A percentile compares a stretch with the other conserved stretches of the same genome.
Evolutionary conservation across 176 grass and related monocot genomes (phyloP).

Genomic region (Melocanna baccifera): DNA sequence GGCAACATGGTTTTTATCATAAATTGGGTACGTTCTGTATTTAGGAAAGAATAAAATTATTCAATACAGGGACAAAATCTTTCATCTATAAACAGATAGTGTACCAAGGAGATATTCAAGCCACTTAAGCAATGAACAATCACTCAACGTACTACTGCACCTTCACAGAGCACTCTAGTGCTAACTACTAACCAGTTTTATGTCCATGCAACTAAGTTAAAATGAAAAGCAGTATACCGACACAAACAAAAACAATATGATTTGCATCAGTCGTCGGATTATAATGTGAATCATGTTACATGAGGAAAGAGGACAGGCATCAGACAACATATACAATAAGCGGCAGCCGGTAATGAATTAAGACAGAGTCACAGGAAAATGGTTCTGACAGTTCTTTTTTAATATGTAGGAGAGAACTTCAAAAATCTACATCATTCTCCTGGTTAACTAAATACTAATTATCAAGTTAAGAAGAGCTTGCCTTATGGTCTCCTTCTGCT

Average conservation of each 20-base stretch:
- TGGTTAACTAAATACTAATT: not conserved
- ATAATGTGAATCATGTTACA: not conserved
- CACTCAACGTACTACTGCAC: too few species aligned
- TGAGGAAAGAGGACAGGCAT: not conserved
- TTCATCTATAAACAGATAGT: not conserved
- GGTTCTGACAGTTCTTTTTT: not conserved
- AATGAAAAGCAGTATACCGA: not conserved
- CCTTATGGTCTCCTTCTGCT: constrained; percentile 90
- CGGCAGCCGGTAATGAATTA: not conserved
- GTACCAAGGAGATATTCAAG: too few species aligned
- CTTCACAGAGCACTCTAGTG: too few species aligned
- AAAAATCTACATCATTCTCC: not conserved
- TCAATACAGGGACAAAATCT: not conserved
- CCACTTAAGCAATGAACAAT: too few species aligned
- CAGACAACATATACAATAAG: not conserved
- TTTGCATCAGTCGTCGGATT: not conserved
- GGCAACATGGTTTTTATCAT: not conserved
- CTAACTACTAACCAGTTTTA: not conserved
- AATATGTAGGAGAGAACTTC: not conserved
- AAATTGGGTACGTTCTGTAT: not conserved
- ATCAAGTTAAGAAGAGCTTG: constrained; percentile 26
- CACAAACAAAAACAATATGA: not conserved
- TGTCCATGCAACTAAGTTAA: not conserved
- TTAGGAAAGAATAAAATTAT: not conserved
- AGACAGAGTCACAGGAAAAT: not conserved